Percentiles rank a stretch among this genome's conserved stretches.
Evolutionary conservation across 2,329 filamentous ascomycete genomes (phyloP).

Genomic region (Tolypocladium amazonense): DNA sequence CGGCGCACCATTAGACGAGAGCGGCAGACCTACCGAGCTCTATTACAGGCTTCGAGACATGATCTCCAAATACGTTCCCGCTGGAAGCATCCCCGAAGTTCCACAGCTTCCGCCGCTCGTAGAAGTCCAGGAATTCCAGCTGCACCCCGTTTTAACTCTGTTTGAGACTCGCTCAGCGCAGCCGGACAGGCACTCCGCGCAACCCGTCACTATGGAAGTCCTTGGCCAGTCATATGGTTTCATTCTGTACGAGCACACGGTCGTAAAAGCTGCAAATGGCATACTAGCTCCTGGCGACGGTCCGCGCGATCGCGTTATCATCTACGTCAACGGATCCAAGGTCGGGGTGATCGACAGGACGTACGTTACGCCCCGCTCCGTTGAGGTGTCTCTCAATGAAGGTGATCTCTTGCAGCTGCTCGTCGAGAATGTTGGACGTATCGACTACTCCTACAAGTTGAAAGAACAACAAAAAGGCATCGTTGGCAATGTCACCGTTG

Average conservation of each 20-base stretch:
- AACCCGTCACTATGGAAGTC: conserved; percentile 32
- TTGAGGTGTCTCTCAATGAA: conserved; percentile 23
- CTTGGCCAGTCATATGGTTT: conserved; percentile 33
- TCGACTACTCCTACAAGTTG: conserved; percentile 31
- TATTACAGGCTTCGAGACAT: conserved; percentile 28
- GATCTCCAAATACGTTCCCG: conserved; percentile 25
- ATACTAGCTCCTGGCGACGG: conserved; percentile 28
- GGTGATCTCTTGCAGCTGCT: conserved; percentile 32
- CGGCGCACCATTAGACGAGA: conserved; percentile 37
- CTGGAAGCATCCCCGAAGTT: conserved; percentile 24
- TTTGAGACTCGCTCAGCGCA: conserved; percentile 21
- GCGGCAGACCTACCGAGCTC: conserved; percentile 31
- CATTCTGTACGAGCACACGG: conserved; percentile 29
- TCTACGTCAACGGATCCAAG: conserved; percentile 32
- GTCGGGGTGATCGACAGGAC: conserved; percentile 35
- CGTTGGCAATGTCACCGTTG: conserved; percentile 29
- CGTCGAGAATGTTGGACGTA: conserved; percentile 40
- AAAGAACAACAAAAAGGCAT: conserved; percentile 36
- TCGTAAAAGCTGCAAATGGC: conserved; percentile 16
- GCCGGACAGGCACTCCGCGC: conserved; percentile 10
- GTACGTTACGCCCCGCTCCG: conserved; percentile 25
- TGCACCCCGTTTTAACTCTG: conserved; percentile 25
- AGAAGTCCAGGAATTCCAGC: conserved; percentile 22
- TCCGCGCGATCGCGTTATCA: conserved; percentile 33
- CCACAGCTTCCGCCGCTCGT: conserved; percentile 20